Evolutionary conservation across 495 filamentous ascomycete species (phyloP).

Genomic region (Aspergillus hancockii): DNA sequence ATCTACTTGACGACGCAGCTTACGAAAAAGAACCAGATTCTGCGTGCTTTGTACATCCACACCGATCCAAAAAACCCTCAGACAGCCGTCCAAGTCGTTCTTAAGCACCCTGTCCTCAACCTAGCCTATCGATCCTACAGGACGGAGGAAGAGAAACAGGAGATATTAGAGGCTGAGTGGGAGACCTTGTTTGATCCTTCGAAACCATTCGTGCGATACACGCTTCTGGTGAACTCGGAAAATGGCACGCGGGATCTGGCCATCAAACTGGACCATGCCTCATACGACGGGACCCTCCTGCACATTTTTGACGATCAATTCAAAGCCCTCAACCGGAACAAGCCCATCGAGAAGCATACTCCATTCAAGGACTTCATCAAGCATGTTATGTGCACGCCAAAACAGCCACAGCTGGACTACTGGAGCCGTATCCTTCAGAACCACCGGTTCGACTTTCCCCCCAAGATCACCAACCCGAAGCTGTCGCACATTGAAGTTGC

Average conservation of each 20-base stretch:
- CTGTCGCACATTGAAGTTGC: no score
- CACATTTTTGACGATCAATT: slow-evolving; percentile 1
- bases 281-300: background rate
- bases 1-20: background rate
- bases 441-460: background rate
- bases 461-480: background rate
- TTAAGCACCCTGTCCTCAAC: background rate
- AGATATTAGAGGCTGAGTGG: background rate
- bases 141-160: background rate
- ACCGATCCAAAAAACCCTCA: background rate
- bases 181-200: background rate
- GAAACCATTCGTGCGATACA: background rate
- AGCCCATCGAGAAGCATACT: background rate
- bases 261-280: background rate
- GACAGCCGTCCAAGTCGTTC: no score
- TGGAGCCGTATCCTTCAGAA: background rate
- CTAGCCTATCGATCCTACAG: background rate
- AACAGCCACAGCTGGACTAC: background rate
- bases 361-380: background rate
- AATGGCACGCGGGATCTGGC: background rate
- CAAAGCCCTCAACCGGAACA: background rate
- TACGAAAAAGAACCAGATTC: background rate
- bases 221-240: background rate
- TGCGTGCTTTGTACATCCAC: background rate
- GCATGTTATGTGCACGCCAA: background rate